Evolutionary conservation across 1,284 basidiomycete genomes (phyloP), one percentile per base, ranked within the genome.

Genomic region (Porodaedalea pini): DNA sequence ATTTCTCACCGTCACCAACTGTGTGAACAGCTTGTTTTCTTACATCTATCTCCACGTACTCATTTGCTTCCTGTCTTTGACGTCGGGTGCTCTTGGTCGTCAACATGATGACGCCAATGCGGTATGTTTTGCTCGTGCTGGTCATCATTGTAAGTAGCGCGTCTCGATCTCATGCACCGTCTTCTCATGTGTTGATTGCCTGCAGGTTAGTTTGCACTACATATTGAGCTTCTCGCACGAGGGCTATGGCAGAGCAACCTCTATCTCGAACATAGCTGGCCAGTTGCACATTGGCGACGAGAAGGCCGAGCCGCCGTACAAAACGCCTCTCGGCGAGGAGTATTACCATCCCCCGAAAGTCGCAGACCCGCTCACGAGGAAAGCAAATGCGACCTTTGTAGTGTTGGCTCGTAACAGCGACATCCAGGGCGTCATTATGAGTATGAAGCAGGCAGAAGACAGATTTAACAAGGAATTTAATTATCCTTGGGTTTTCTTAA

Each of bases 401-500:
- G 80, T 94, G 58, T 80, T 96, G 73, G 91, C 90, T 13, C 81
- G 93, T 31, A 95, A 95, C 68, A 75, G 81, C 44, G 94, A 96
- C 69, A 71, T 94, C 49, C 75, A 80, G 63, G 85, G 85, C 2
- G 82, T 93, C 60, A 72, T 88, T 55, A 78, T 70, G 61, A 90
- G 86, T 68, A 79, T 91, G 74, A 88, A 86, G 69, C 87, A 90
- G 69, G 78, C 88, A 70, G 88, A 91, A 70, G 87, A 90, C 66
- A 78, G 86, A 39, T 90, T 94, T 77, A 94, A 94, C 76, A 85
- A 86, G 67, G 87, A 89, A 70, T 92, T 86, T 66, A 73, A 81
- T 44, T 95, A 94, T 70, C 90, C 91, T 25, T 94, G 90, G 66
- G 86, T 92, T 37, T 90, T 95, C 72, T 75, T 95, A 57, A 94